phyloP scores from a whole-genome alignment of 768 basidiomycete genomes.

The Favolaschia claudopus region DNA sequence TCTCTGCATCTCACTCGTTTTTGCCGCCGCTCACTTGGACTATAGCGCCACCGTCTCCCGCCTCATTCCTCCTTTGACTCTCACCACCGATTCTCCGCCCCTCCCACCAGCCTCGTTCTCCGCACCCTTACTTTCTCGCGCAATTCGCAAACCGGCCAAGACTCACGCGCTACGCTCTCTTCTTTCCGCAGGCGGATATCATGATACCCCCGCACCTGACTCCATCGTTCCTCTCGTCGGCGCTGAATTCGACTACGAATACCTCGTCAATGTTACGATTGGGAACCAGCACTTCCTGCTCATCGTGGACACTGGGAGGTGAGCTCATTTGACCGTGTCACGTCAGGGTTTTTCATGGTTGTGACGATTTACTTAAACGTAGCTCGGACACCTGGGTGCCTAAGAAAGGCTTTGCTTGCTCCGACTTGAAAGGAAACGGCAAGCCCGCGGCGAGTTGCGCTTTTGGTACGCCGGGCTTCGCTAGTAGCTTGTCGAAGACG shows the following conservation, averaged over 20 bases:
- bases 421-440: constrained; percentile 22
- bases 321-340: background rate
- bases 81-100: background rate
- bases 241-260: constrained; percentile 22
- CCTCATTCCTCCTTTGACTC: background rate
- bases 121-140: constrained; percentile 2
- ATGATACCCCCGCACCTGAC: background rate
- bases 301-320: constrained; percentile 29
- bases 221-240: constrained; percentile 7
- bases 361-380: no score
- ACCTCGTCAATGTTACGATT: constrained; percentile 12
- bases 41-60: background rate
- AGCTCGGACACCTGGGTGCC: constrained; percentile 33
- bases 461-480: constrained; percentile 28
- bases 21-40: background rate
- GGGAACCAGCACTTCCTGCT: constrained; percentile 20
- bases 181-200: background rate
- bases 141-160: background rate
- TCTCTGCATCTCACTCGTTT: background rate
- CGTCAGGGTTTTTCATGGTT: no score
- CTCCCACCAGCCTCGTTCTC: constrained; percentile 4
- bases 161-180: constrained; percentile 4
- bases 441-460: constrained; percentile 21
- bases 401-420: constrained; percentile 27
- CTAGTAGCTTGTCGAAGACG: constrained; percentile 20